Base-by-base conservation (phyloP, 345 rosid genomes). In the Eucalyptus tenuipes region DNA sequence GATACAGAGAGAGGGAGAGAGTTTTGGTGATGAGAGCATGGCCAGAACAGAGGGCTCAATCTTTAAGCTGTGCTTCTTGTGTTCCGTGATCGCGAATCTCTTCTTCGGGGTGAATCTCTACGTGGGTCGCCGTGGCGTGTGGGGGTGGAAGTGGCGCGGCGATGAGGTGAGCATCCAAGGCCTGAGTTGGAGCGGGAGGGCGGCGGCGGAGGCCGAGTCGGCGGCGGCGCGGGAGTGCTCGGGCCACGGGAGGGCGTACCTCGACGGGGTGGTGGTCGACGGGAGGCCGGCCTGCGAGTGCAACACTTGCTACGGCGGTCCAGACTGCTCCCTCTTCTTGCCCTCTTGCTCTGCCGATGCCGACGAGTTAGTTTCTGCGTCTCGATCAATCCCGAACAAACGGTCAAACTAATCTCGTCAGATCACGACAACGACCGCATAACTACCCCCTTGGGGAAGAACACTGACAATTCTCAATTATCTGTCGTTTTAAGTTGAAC, bases 211-310 rank as follows among this genome's bases (percentile, higher is more conserved):
- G 92, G 97, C 97, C 11, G 97, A 96, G 87, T 61, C 85, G 8
- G 97, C 89, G 86, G 97, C 98, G 2, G 92, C 93, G 20, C 81
- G 92, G 44, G 59, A 93, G 12, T 97, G 99, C 87, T 96, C 96
- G 3, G 96, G 97, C 82, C 97, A 96, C 47, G 97, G 98, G 11
- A 92, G 94, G 91, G 97, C 94, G 29, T 97, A 59, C 86, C 59
- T 96, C 87, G 99, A 97, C 59, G 94, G 98, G 85, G 87, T 91
- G 85, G 50, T 52, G 13, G 91, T 84, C 81, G 91, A 82, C 7
- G 93, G 90, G 48, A 44, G 84, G 22, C 88, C 44, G 44, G 88
- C 86, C 48, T 97, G 99, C 71, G 97, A 97, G 91, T 97, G 97
- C 86, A 91, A 93, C 89, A 8, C 88, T 4, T 97, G 98, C 91